Evolutionary conservation across 371 early-diverging fungal genomes (phyloP), one percentile per base, ranked within the genome.

Genomic region (Rozella allomycis): DNA sequence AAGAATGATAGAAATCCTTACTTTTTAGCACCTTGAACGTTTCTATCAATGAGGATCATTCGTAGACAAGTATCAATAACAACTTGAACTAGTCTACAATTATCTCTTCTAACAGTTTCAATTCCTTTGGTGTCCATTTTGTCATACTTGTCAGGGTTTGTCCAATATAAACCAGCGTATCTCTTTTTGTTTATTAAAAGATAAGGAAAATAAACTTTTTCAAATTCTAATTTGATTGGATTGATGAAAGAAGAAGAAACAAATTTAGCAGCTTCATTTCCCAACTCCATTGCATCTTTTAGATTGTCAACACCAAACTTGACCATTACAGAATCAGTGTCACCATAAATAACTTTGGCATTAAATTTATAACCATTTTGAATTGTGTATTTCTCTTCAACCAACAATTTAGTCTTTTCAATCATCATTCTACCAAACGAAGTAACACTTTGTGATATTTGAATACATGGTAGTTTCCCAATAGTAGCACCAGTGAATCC

Each of bases 291-390:
- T 1, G 86, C 74, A 10, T 85, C 78, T 17, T 57, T 70, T 14
- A 96, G 55, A 32, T 57, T 59, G 23, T 61, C 49, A 8, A 69
- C 74, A 18, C 85, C 84, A 65, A 97, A 94, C 34, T 88, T 86
- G 33, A 99, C 86, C 99, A 99, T 98, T 17, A 99, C 97, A 2
- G 98, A 98, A 62, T 99, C 98, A 0, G 98, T 99, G 52, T 99
- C 99, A 31, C 99, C 99, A 44, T 98, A 99, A 35, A 98, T 88
- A 30, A 99, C 97, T 20, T 65, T 52, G 0, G 90, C 83, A 43
- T 96, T 76, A 41, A 78, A 70, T 17, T 70, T 52, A 44, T 81
- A 93, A 2, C 87, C 91, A 40, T 88, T 88, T 12, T 51, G 66
- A 7, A 76, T 67, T 0, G 69, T 74, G 49, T 66, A 97, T 18